Conservation (phyloP, 306 rosid species). For the Quercus glauca region DNA sequence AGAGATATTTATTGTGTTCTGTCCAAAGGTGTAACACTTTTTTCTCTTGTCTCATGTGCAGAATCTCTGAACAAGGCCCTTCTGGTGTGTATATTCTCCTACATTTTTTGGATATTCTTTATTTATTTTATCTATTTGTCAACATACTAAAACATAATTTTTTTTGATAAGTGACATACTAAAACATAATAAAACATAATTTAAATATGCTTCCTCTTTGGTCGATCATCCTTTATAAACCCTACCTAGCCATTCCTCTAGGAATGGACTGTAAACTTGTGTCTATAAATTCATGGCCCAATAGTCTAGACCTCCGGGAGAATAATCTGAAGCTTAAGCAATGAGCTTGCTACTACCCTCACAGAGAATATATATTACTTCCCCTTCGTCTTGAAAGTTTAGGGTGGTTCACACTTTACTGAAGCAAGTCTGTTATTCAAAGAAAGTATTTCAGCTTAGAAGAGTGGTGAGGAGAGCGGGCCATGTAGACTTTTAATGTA, state of each 20-base stretch:
- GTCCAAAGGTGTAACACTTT: neutral
- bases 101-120: neutral
- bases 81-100: constrained; percentile 51
- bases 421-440: neutral
- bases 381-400: neutral
- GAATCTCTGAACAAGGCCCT: constrained; percentile 53
- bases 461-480: neutral
- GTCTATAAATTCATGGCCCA: neutral
- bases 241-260: neutral
- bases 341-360: neutral
- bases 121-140: neutral
- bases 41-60: constrained; percentile 38
- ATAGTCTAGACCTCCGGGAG: neutral
- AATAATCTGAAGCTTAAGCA: neutral
- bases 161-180: too few relatives aligned
- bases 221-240: neutral
- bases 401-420: neutral
- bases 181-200: neutral
- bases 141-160: neutral
- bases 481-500: neutral
- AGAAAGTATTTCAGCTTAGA: neutral
- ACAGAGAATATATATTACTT: neutral
- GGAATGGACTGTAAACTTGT: neutral
- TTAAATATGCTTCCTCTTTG: neutral
- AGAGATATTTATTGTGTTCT: neutral